These are phyloP conservation scores for Amanita phalloides DNA, from an alignment of 768 basidiomycete species.

Conservation along the genomic window DNA sequence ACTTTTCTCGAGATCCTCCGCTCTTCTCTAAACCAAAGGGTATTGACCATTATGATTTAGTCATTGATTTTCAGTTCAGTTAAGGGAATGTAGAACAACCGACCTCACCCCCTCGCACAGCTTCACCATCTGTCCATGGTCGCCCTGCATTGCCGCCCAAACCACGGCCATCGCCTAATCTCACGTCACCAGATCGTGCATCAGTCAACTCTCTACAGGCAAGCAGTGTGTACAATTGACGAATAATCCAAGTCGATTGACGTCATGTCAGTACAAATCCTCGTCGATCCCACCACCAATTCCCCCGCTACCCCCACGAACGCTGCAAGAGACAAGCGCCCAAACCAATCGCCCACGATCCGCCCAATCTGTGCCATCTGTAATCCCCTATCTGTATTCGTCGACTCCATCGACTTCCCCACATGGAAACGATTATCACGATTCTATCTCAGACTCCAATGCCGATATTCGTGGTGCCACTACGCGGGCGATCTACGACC, in stretches of 20 bases:
- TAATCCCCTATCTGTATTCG: background rate
- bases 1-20: constrained; percentile 82
- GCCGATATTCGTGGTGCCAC: background rate
- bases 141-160: constrained; percentile 25
- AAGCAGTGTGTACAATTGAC: background rate
- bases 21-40: constrained; percentile 75
- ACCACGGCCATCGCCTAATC: constrained; percentile 13
- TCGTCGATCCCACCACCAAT: constrained; percentile 5
- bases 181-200: background rate
- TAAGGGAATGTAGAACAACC: constrained; percentile 19
- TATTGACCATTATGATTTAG: constrained; percentile 9
- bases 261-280: background rate
- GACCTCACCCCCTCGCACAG: constrained; percentile 21
- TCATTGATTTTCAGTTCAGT: constrained; percentile 7
- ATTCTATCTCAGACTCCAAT: background rate
- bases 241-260: constrained; percentile 1
- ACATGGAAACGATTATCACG: background rate
- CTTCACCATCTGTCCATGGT: constrained; percentile 14
- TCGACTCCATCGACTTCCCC: background rate
- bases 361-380: background rate
- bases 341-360: background rate
- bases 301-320: constrained; percentile 9
- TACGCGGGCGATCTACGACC: background rate
- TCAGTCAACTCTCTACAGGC: background rate
- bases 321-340: background rate